Evolutionary conservation across 495 filamentous ascomycete genomes (phyloP).

Genomic region (Aspergillus cristatus): DNA sequence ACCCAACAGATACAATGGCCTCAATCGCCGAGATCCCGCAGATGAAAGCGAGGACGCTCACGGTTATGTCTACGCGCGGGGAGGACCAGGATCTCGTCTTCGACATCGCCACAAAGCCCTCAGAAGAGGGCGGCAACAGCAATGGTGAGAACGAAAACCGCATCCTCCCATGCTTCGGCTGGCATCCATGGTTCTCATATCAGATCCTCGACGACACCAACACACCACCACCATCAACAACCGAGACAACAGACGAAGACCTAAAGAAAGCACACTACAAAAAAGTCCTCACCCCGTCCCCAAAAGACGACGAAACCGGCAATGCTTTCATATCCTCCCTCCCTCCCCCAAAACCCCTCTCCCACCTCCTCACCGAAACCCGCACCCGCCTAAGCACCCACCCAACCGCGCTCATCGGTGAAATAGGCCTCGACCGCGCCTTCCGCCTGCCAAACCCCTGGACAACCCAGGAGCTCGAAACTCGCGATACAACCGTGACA

Average conservation of each 20-base stretch:
- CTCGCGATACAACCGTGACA: conserved; percentile 49
- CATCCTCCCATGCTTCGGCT: conserved; percentile 83
- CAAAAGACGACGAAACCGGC: conserved; percentile 33
- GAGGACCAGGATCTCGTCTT: conserved; percentile 84
- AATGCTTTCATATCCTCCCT: conserved; percentile 51
- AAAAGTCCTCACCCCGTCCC: conserved; percentile 49
- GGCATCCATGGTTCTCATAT: conserved; percentile 98
- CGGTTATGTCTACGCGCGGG: conserved; percentile 79
- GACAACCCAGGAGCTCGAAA: conserved; percentile 41
- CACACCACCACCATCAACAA: conserved; percentile 5
- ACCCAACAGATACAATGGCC: conserved; percentile 93
- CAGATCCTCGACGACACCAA: conserved; percentile 61
- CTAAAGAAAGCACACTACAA: conserved; percentile 61
- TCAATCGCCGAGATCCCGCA: conserved; percentile 53
- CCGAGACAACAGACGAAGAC: conserved; percentile 4
- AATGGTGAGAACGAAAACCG: conserved; percentile 15
- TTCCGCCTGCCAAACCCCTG: conserved; percentile 71
- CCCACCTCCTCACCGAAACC: conserved; percentile 55
- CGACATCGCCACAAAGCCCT: conserved; percentile 47
- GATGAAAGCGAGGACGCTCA: conserved; percentile 72
- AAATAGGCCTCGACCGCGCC: conserved; percentile 77
- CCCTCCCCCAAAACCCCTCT: conserved; percentile 63
- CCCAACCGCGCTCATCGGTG: conserved; percentile 70
- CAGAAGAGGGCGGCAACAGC: conserved; percentile 16
- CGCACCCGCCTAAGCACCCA: conserved; percentile 50